These are phyloP conservation scores for Brettanomyces custersianus DNA, from an alignment of 805 yeast genomes.

Conservation along the genomic window DNA sequence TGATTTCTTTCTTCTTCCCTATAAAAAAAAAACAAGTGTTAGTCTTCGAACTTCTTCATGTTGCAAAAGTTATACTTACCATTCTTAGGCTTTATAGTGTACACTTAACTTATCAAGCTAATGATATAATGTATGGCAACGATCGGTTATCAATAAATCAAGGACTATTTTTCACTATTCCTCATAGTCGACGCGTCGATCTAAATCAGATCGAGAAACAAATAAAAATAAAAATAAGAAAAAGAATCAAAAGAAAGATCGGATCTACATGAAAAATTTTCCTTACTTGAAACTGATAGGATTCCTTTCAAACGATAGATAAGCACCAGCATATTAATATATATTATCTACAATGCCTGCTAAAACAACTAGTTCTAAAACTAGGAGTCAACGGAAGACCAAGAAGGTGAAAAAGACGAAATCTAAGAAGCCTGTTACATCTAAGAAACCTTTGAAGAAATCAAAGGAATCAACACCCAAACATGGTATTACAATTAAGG, in stretches of 20 bases:
- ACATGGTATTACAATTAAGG: constrained; percentile 1
- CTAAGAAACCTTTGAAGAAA: not conserved
- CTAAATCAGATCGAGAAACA: not conserved
- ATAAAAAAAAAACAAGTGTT: not conserved
- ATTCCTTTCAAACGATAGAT: too few relatives aligned
- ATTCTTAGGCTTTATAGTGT: too few relatives aligned
- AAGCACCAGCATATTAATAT: too few relatives aligned
- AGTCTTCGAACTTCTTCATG: too few relatives aligned
- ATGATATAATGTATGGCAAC: too few relatives aligned
- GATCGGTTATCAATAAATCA: too few relatives aligned
- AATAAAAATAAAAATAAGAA: not conserved
- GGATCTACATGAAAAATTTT: not conserved
- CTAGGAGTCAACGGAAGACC: not conserved
- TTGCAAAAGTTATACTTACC: too few relatives aligned
- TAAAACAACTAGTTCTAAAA: not conserved
- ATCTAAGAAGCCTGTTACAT: not conserved
- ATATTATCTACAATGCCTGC: constrained; percentile 3
- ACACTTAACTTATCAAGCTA: too few relatives aligned
- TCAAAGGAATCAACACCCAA: not conserved
- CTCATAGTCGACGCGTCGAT: constrained; percentile 1
- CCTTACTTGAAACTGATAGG: too few relatives aligned
- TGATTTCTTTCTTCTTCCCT: constrained; percentile 64
- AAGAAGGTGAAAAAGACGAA: constrained; percentile 2
- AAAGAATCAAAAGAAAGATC: too few relatives aligned
- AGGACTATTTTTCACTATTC: too few relatives aligned